Conservation (phyloP, 139 green algal species). For the Closterium sp. region DNA sequence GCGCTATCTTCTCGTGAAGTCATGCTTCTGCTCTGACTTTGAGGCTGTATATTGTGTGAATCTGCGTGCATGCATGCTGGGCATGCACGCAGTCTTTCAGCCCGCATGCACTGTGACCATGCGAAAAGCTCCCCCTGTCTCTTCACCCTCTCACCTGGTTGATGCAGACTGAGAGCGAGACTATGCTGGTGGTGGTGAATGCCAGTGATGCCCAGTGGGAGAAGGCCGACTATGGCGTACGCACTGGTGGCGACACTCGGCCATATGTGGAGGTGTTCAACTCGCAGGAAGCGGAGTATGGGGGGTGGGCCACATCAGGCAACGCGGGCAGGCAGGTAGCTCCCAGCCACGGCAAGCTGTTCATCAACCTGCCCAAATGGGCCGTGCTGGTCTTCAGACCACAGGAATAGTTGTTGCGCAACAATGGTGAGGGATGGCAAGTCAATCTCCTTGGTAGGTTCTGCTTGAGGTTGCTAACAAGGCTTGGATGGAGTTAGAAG, state of each 20-base stretch:
- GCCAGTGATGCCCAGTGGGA: slow-evolving; percentile 44
- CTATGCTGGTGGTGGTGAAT: slow-evolving; percentile 47
- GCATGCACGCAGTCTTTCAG: too few species aligned
- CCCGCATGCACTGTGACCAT: neutral
- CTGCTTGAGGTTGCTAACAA: too few species aligned
- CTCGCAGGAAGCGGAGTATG: slow-evolving; percentile 40
- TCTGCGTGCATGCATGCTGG: too few species aligned
- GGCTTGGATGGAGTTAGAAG: too few species aligned
- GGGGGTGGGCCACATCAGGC: slow-evolving; percentile 44
- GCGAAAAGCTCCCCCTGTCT: neutral
- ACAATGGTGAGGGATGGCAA: neutral
- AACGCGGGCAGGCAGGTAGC: slow-evolving; percentile 21
- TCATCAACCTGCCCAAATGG: slow-evolving; percentile 53
- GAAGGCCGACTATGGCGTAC: slow-evolving; percentile 27
- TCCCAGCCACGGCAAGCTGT: neutral
- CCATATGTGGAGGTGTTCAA: slow-evolving; percentile 49
- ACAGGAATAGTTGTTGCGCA: neutral
- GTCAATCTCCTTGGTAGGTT: too few species aligned
- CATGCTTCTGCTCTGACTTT: too few species aligned
- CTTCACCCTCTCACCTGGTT: neutral
- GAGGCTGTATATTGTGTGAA: too few species aligned
- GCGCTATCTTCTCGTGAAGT: too few species aligned
- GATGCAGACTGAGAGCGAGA: slow-evolving; percentile 22
- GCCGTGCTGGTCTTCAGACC: slow-evolving; percentile 34
- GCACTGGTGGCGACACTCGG: neutral